A percentile compares a stretch with the other conserved stretches of the same genome.
These are phyloP conservation scores for Mediolabrus comicus DNA, from an alignment of 108 stramenopile species.

Conservation along the genomic window DNA sequence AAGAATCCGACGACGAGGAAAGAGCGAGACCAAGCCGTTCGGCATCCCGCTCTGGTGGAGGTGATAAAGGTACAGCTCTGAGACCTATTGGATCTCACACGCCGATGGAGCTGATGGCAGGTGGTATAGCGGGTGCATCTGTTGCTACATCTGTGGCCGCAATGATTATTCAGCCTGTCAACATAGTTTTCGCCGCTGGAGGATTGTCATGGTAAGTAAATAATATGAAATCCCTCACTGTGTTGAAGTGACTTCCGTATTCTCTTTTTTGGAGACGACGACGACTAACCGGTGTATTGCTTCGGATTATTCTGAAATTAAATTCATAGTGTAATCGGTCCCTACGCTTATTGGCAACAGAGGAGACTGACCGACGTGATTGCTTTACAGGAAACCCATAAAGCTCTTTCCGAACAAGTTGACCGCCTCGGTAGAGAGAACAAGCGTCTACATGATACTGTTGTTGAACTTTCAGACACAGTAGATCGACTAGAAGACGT, in stretches of 20 bases:
- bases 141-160: conserved; percentile 55
- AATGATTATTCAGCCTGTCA: conserved; percentile 55
- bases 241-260: neutral
- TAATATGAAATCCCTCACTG: neutral
- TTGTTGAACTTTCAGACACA: conserved; percentile 39
- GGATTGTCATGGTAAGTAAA: conserved; percentile 47
- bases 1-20: neutral
- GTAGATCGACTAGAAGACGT: conserved; percentile 45
- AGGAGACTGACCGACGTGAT: conserved; percentile 40
- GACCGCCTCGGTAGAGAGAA: conserved; percentile 38
- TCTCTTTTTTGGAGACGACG: no score
- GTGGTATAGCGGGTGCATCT: conserved; percentile 47
- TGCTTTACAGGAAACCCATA: conserved; percentile 46
- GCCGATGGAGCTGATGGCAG: conserved; percentile 50
- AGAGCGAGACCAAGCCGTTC: neutral
- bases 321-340: conserved; percentile 25
- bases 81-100: conserved; percentile 60
- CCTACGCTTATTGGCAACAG: conserved; percentile 43
- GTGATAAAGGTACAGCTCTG: conserved; percentile 3
- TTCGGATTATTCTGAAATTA: neutral
- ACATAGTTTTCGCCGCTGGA: conserved; percentile 59
- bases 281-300: no score
- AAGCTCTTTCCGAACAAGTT: conserved; percentile 38
- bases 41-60: neutral
- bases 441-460: conserved; percentile 30